Evolutionary conservation across 225 moss, liverwort and hornwort species (phyloP).

Genomic region (Pseudisothecium myosuroides): DNA sequence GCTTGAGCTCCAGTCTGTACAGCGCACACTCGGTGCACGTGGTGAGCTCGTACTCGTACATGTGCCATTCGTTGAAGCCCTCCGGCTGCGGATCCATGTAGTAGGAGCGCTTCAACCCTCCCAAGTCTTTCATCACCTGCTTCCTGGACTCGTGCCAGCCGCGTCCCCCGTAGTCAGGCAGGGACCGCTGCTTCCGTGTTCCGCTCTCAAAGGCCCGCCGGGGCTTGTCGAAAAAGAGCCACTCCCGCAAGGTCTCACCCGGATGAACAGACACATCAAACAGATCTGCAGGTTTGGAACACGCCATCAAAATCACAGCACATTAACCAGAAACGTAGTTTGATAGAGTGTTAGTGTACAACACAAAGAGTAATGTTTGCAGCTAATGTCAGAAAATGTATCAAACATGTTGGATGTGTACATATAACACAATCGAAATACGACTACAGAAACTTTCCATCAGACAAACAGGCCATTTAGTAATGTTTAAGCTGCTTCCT

Average conservation of each 20-base stretch:
- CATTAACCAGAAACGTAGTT: not conserved
- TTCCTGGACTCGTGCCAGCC: slow-evolving; percentile 60
- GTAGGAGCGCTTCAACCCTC: slow-evolving; percentile 48
- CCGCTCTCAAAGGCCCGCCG: slow-evolving; percentile 53
- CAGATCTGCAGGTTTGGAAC: slow-evolving; percentile 18
- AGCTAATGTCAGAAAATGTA: not conserved
- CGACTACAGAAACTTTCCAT: not conserved
- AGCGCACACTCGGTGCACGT: slow-evolving; percentile 40
- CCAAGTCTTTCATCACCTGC: slow-evolving; percentile 51
- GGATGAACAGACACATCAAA: slow-evolving; percentile 40
- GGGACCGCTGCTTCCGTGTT: slow-evolving; percentile 50
- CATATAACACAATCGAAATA: not conserved
- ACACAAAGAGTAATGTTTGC: not conserved
- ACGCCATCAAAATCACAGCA: not conserved
- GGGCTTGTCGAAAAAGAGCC: slow-evolving; percentile 51
- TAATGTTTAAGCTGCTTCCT: not conserved
- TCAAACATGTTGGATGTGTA: not conserved
- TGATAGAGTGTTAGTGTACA: not conserved
- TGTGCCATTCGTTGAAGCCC: slow-evolving; percentile 45
- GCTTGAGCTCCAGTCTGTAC: slow-evolving; percentile 49
- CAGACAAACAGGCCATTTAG: not conserved
- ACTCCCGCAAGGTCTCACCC: slow-evolving; percentile 38
- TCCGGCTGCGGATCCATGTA: slow-evolving; percentile 60
- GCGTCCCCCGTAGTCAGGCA: slow-evolving; percentile 45
- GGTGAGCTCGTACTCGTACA: slow-evolving; percentile 47